Evolutionary conservation across 2,329 filamentous ascomycete species (phyloP).

Genomic region (Akanthomyces dipterigenus): DNA sequence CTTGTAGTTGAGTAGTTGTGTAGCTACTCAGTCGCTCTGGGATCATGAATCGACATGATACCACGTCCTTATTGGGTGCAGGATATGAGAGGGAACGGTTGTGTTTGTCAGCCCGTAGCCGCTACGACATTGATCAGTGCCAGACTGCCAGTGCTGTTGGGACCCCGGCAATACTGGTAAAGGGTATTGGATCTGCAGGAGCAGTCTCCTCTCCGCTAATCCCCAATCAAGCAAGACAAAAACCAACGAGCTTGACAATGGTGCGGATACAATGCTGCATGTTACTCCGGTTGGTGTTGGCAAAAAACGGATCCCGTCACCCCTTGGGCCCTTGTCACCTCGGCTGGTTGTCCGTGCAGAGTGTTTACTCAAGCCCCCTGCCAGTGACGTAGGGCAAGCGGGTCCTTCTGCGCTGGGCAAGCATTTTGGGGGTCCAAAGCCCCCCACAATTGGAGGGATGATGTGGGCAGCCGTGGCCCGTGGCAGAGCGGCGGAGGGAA

Average conservation of each 20-base stretch:
- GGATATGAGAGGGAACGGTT: not conserved
- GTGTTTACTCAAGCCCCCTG: no score
- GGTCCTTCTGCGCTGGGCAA: not conserved
- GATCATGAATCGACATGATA: no score
- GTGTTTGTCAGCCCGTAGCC: not conserved
- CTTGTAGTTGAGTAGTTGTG: no score
- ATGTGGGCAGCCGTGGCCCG: no score
- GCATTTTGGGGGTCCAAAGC: not conserved
- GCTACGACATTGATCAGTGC: not conserved
- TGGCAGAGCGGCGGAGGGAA: not conserved
- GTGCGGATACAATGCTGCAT: no score
- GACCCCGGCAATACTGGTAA: not conserved
- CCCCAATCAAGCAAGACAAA: not conserved
- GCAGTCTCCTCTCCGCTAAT: not conserved
- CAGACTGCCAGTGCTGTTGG: not conserved
- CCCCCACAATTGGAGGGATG: not conserved
- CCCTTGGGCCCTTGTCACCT: no score
- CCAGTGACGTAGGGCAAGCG: not conserved
- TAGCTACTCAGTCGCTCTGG: not conserved
- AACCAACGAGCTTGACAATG: not conserved
- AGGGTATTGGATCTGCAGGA: not conserved
- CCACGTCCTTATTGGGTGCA: not conserved
- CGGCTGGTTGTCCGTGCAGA: not conserved
- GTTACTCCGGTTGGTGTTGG: no score
- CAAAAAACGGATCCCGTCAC: no score